phyloP scores from a whole-genome alignment of 495 filamentous ascomycete species.

The Penicillium arizonense region DNA sequence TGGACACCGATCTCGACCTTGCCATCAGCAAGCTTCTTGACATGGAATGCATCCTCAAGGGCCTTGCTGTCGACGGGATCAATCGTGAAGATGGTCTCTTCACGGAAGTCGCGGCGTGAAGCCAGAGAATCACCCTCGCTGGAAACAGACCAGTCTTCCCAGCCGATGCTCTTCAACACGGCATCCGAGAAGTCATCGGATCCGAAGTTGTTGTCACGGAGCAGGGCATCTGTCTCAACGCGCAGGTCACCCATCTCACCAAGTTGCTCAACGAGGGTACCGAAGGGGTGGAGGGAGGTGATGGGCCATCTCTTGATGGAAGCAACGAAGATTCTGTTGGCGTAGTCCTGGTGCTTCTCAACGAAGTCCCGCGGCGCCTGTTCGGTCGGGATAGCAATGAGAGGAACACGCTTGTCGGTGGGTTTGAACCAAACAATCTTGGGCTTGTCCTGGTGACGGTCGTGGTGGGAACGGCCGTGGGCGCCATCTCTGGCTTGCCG shows the following conservation, averaged over 20 bases:
- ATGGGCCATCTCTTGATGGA: slow-evolving; percentile 99
- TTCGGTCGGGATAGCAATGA: slow-evolving; percentile 97
- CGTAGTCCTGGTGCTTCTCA: slow-evolving; percentile 96
- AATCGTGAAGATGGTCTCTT: slow-evolving; percentile 87
- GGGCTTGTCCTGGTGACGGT: slow-evolving; percentile 90
- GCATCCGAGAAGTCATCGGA: slow-evolving; percentile 98
- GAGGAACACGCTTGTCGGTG: slow-evolving; percentile 95
- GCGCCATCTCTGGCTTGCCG: slow-evolving; percentile 84
- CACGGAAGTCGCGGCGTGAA: slow-evolving; percentile 85
- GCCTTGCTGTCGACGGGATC: slow-evolving; percentile 80
- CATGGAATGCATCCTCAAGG: slow-evolving; percentile 87
- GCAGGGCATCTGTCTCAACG: slow-evolving; percentile 94
- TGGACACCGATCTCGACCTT: slow-evolving; percentile 94
- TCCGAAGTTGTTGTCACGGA: slow-evolving; percentile 97
- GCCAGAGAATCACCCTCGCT: slow-evolving; percentile 78
- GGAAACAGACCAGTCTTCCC: slow-evolving; percentile 84
- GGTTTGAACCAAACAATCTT: slow-evolving; percentile 99
- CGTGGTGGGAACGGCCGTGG: slow-evolving; percentile 70
- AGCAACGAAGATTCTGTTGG: slow-evolving; percentile 95
- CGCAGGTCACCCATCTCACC: slow-evolving; percentile 96
- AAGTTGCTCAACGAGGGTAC: slow-evolving; percentile 94
- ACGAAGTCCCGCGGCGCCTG: slow-evolving; percentile 97
- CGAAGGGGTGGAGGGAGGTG: slow-evolving; percentile 97
- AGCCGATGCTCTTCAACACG: slow-evolving; percentile 86
- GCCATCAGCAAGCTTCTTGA: slow-evolving; percentile 77